Percentiles rank a stretch among this genome's conserved stretches.
These are phyloP conservation scores for Coelastrella sp. DNA, from an alignment of 139 green algal genomes.

Conservation along the genomic window DNA sequence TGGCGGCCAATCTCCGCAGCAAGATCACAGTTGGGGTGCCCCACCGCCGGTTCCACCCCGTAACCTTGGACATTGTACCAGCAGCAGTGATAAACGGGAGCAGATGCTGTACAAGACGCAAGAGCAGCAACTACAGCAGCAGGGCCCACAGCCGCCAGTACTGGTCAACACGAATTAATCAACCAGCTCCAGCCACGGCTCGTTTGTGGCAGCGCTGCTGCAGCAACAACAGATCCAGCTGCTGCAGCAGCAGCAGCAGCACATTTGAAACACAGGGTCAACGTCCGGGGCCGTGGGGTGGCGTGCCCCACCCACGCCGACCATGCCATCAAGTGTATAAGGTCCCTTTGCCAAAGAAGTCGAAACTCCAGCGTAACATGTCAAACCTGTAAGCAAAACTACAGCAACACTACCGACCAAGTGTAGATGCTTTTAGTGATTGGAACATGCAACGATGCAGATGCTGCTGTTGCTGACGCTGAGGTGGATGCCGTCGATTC, in stretches of 20 bases:
- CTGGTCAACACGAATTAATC: neutral
- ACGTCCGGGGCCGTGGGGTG: no score
- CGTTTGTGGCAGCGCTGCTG: neutral
- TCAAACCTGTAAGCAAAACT: no score
- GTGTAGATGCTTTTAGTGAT: no score
- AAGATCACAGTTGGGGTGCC: neutral
- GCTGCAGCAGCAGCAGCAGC: neutral
- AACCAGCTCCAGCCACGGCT: neutral
- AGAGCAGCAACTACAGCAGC: neutral
- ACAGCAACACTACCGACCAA: no score
- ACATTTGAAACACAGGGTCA: no score
- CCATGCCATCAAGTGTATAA: no score
- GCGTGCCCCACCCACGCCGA: neutral
- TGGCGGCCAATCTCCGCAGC: neutral
- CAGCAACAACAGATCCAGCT: neutral
- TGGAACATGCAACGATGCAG: no score
- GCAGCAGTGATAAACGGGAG: slow-evolving; percentile 15
- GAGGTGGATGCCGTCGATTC: no score
- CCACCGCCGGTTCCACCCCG: neutral
- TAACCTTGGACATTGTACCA: neutral
- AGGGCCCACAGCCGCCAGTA: neutral
- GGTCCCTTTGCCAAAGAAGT: no score
- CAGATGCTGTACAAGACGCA: neutral
- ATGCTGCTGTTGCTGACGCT: no score
- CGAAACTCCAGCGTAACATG: no score